These are phyloP conservation scores for Rhizophora mangle DNA, from an alignment of 345 rosid species.

Conservation along the genomic window DNA sequence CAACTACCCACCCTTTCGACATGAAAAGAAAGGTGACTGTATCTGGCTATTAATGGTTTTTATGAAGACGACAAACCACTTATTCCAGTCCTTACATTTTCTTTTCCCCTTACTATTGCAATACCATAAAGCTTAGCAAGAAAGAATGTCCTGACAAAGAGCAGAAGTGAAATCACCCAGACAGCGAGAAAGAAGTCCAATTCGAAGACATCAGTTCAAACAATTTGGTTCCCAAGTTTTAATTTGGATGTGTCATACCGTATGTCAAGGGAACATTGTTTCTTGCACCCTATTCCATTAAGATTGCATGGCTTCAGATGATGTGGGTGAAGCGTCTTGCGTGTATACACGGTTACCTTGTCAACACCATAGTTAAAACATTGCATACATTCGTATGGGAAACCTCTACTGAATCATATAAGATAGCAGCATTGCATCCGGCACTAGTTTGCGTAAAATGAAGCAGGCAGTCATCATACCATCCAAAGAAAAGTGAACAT, in stretches of 20 bases:
- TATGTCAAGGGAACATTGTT: not conserved
- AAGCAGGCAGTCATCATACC: not conserved
- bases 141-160: conserved; percentile 31
- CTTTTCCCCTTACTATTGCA: not conserved
- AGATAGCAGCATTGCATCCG: not conserved
- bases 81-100: not conserved
- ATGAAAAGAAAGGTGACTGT: too few relatives aligned
- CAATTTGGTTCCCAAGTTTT: not conserved
- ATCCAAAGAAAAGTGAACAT: not conserved
- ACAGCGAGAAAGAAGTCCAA: conserved; percentile 29
- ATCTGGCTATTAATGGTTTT: not conserved
- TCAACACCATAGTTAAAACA: not conserved
- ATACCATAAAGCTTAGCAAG: conserved; percentile 37
- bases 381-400: too few relatives aligned
- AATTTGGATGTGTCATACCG: not conserved
- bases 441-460: too few relatives aligned
- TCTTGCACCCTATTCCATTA: not conserved
- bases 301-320: not conserved
- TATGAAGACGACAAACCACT: not conserved
- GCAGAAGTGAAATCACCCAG: conserved; percentile 25
- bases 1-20: too few relatives aligned
- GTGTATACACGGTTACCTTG: not conserved
- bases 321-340: not conserved
- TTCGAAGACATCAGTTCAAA: conserved; percentile 18
- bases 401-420: not conserved